Evolutionary conservation across 176 grass and related monocot species (phyloP).

Genomic region (Pharus latifolius): DNA sequence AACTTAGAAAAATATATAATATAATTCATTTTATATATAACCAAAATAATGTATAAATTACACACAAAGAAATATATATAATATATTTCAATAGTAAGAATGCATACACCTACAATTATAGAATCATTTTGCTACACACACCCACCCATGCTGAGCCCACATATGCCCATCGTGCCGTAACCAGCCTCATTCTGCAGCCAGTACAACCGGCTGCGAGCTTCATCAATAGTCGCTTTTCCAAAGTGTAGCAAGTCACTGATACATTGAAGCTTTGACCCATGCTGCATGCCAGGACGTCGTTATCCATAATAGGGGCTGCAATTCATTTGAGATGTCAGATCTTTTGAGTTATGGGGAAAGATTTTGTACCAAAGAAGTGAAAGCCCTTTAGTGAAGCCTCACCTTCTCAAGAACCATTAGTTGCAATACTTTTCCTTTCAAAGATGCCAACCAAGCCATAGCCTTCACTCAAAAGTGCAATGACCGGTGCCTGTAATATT

Average conservation of each 20-base stretch:
- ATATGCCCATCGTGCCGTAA: constrained; percentile 85
- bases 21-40: too few species aligned
- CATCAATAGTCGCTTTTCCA: constrained; percentile 95
- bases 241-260: constrained; percentile 87
- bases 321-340: constrained; percentile 29
- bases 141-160: constrained; percentile 99
- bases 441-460: constrained; percentile 75
- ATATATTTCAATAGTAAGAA: too few species aligned
- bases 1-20: too few species aligned
- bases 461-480: constrained; percentile 91
- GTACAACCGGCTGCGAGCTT: constrained; percentile 83
- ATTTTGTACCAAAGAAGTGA: neutral
- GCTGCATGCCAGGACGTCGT: constrained; percentile 79
- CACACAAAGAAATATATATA: too few species aligned
- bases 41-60: too few species aligned
- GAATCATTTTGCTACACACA: neutral
- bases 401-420: constrained; percentile 99
- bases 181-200: constrained; percentile 85
- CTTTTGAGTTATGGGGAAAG: neutral
- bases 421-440: constrained; percentile 92
- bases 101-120: too few species aligned
- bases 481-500: constrained; percentile 75
- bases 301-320: constrained; percentile 89
- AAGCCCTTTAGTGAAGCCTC: constrained; percentile 16
- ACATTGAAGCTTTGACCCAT: constrained; percentile 72